Base-by-base conservation (phyloP, 2,329 filamentous ascomycete species). In the Diatrype stigma region DNA sequence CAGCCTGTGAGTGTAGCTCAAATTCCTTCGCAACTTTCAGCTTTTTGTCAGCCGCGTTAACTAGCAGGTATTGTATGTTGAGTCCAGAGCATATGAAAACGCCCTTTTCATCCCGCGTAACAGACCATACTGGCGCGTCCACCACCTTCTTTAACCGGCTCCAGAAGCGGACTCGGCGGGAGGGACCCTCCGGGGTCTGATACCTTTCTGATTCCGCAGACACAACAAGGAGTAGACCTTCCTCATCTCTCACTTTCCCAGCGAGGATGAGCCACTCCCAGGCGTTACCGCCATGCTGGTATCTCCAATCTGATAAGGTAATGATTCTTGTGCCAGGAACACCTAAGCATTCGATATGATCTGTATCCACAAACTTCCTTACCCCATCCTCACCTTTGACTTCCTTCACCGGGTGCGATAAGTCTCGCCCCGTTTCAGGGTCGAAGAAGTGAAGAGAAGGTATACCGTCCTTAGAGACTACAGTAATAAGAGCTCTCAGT, bases 201-300 rank as follows among this genome's bases (percentile, higher is more conserved):
- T 40, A 40, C 6, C 50, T 53, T 19, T 63, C 63, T 6, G 55
- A 32, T 47, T 74, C 71, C 6, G 78, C 72, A 1, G 80, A 78
- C 14, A 85, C 73, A 7, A 87, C 73, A 19, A 84, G 60, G 12
- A 88, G 68, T 5, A 75, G 71, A 1, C 83, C 82, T 10, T 70
- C 68, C 30, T 73, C 46, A 2, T 60, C 48, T 28, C 45, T 49
- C 19, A 38, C 53, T 12, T 51, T 73, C 0, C 80, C 81, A 3
- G 80, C 75, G 11, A 87, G 76, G 14, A 89, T 73, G 30, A 90
- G 72, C 61, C 84, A 86, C 2, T 79, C 75, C 66, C 85, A 87
- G 0, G 69, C 75, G 50, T 78, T 80, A n/a, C 73, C 74, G 35
- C 80, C 74, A 50, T 80, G 79, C 30, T 72, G 68, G 54, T 80